Evolutionary conservation across 2,329 filamentous ascomycete genomes (phyloP), one percentile per base, ranked within the genome.

Genomic region (Plectosphaerella cucumerina): DNA sequence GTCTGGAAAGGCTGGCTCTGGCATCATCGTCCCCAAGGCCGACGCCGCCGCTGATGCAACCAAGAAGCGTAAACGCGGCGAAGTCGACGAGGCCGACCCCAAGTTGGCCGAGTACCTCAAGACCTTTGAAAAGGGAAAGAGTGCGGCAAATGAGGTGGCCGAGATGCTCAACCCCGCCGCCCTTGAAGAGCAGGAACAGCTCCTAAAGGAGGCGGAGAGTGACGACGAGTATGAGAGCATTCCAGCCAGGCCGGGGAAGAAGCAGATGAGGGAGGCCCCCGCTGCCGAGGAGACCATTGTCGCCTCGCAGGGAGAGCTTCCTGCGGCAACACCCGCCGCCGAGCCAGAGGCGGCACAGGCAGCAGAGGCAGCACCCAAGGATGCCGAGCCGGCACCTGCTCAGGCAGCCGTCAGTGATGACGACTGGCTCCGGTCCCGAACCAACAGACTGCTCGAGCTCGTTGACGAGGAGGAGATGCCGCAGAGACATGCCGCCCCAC

Each of bases 401-500:
- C 31, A 48, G 8, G 41, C 41, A n/a, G 51, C 47, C 18, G 76
- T 85, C 3, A 86, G 87, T 20, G 91, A 97, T 70, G 84, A 86
- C 54, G 92, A 97, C 68, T 99, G 94, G 94, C 76, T 97, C 59
- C 85, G 93, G 52, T 93, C 89, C 56, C 84, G 89, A 59, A 97
- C 92, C 14, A 97, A 86, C 70, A 82, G 93, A 60, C 74, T 96
- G 46, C 77, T 97, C 47, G 94, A 93, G 65, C 75, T 97, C 23
- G 77, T 92, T 49, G 90, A 96, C 60, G 87, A 90, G 42, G 86
- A 86, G 53, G 82, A 87, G 53, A 67, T 69, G 39, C 51, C 18
- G 49, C 58, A 51, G 22, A 52, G 39, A 42, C 39, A 17, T 12
- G n/a, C 33, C n/a, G 18, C 53, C 50, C 62, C 55, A 48, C 48